Evolutionary conservation across 2,329 filamentous ascomycete genomes (phyloP), one percentile per base, ranked within the genome.

Genomic region (Aphanoascus verrucosus): DNA sequence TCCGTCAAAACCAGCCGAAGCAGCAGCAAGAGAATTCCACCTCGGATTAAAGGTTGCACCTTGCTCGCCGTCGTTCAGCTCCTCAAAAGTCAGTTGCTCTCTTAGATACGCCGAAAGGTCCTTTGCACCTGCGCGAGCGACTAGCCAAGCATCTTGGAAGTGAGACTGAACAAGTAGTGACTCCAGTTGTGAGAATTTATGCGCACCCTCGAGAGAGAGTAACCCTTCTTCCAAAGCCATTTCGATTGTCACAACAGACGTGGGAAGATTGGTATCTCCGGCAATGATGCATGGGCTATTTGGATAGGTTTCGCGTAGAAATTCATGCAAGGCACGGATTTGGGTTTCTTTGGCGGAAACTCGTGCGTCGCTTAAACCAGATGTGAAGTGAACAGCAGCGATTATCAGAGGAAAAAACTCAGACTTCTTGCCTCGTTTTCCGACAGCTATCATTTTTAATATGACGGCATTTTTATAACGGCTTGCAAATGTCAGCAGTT

Each of bases 231-330:
- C 72, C 1, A 78, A 58, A 0, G 81, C 79, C 3, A 70, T 67
- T 9, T 77, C 68, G 34, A 85, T 75, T 0, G 80, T 79, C 50
- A 72, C 71, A 1, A 71, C 67, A 0, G 82, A 85, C 0, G 81
- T 83, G 5, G 77, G 71, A 20, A 85, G 68, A 59, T 85, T 85
- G 63, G 84, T 82, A 61, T 85, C 81, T 2, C 83, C 83, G 0
- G 78, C 77, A 17, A 86, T 59, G 3, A 84, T 68, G 70, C 76
- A 80, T 3, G 78, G 72, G 37, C 75, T 72, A 0, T 64, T 52
- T 1, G 66, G 57, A 45, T 79, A 76, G 0, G 65, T 59, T 1
- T 57, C 59, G 0, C 65, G 62, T 14, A 85, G 59, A 61, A 81
- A 66, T 6, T 63, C 63, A 1, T 77, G 61, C 1, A 85, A 62